Evolutionary conservation across 2,329 filamentous ascomycete genomes (phyloP), one percentile per base, ranked within the genome.

Genomic region (Diplodia scrobiculata): DNA sequence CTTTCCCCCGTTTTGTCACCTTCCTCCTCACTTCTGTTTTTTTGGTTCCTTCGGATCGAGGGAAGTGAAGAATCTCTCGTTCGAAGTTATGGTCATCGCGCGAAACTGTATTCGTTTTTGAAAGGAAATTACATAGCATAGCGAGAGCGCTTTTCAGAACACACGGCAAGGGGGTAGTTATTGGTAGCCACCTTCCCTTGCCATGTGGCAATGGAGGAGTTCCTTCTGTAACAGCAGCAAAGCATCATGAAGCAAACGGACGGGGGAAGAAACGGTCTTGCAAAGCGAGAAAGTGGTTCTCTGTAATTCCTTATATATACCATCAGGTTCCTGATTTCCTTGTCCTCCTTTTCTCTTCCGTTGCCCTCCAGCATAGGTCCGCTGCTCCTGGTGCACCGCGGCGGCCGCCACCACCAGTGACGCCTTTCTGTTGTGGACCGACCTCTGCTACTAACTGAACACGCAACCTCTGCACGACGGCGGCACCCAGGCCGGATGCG

Each of bases 401-500:
- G 17, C 2, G 5, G 29, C 29, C 29, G 29, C 29, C 41, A 9
- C 34, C 9, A 10, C 34, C 34, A 45, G 41, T 19, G 41, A 29
- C 9, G 27, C 21, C 29, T 1, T 32, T 21, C 21, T 21, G n/a
- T n/a, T 19, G 27, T 53, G 27, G 13, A 34, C 50, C 17, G 14
- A 17, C 5, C 29, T 14, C 9, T 51, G 14, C 19, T 32, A n/a
- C 13, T 5, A 29, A 17, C 14, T 32, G 14, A 53, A 29, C 1
- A 53, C 32, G 45, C 54, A 59, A 13, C 54, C 54, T 27, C 54
- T 38, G 27, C 54, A 59, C 9, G 29, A 38, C 38, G 54, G 54
- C 14, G 54, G 54, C 25, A 59, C 54, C 54, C 54, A 59, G 17
- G 21, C 38, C 13, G 54, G 54, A 11, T 59, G 54, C 25, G 54